These are phyloP conservation scores for Phanerodontia chrysosporium DNA, from an alignment of 768 basidiomycete species.

Conservation along the genomic window DNA sequence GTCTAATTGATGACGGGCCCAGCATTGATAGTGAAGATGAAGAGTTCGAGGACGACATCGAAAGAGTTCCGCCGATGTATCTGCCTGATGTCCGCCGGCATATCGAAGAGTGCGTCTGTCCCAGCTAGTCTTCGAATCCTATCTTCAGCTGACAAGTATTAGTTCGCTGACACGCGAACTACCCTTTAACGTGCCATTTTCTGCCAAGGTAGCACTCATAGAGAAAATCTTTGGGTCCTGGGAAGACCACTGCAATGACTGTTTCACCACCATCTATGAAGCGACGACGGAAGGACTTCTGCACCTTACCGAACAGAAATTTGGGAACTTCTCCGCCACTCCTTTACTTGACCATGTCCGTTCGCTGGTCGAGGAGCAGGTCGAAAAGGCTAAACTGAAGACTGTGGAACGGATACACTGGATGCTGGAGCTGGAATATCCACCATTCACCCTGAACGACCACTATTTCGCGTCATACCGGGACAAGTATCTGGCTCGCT, in stretches of 20 bases:
- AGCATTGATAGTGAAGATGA: neutral
- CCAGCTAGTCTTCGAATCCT: neutral
- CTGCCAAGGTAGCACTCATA: constrained; percentile 50
- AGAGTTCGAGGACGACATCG: neutral
- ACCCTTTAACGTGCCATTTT: constrained; percentile 59
- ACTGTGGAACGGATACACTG: constrained; percentile 28
- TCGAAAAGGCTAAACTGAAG: constrained; percentile 36
- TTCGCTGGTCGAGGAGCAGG: constrained; percentile 44
- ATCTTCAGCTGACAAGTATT: neutral
- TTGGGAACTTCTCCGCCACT: constrained; percentile 47
- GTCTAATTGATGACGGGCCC: constrained; percentile 1
- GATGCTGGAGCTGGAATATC: constrained; percentile 43
- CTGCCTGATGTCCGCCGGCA: constrained; percentile 44
- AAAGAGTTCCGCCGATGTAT: constrained; percentile 30
- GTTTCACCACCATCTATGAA: constrained; percentile 37
- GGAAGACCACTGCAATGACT: constrained; percentile 37
- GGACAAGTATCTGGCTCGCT: constrained; percentile 18
- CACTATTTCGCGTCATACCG: constrained; percentile 44
- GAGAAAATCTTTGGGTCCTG: constrained; percentile 39
- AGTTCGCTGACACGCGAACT: constrained; percentile 69
- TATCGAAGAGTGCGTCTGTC: constrained; percentile 38
- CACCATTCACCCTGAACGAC: constrained; percentile 41
- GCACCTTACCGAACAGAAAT: constrained; percentile 41
- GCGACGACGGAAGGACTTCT: constrained; percentile 36
- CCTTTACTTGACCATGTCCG: constrained; percentile 42